Evolutionary conservation across 2,329 filamentous ascomycete species (phyloP).

Genomic region (Neopestalotiopsis clavispora): DNA sequence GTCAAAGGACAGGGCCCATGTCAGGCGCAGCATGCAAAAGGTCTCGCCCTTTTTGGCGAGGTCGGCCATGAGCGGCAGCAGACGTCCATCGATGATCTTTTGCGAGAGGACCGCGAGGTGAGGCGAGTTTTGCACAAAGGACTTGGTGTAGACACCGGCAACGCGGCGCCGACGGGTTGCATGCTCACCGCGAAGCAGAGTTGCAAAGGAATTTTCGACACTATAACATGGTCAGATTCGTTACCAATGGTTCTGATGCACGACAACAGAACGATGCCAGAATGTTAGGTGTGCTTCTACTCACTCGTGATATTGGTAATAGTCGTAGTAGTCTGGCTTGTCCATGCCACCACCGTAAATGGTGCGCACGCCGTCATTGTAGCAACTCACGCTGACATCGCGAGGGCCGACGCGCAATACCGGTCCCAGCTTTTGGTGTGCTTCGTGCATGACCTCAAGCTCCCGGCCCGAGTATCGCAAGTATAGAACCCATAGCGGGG

Average conservation of each 20-base stretch:
- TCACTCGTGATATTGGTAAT: conserved; percentile 17
- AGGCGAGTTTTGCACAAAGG: conserved; percentile 10
- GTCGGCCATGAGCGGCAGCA: background rate
- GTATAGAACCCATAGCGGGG: conserved; percentile 17
- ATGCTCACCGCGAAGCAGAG: background rate
- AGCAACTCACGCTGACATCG: conserved; percentile 19
- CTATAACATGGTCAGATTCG: background rate
- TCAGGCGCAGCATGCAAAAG: conserved; percentile 6
- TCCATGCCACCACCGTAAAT: conserved; percentile 18
- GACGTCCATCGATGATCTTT: conserved; percentile 7
- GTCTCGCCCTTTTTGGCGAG: background rate
- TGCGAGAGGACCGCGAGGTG: background rate
- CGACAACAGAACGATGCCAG: background rate
- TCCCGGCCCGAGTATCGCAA: conserved; percentile 11
- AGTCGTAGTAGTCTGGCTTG: conserved; percentile 16
- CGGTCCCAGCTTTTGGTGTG: conserved; percentile 17
- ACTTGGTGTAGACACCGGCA: conserved; percentile 15
- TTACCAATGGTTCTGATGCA: background rate
- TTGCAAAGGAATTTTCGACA: conserved; percentile 3
- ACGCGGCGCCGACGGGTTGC: background rate
- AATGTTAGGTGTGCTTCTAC: background rate
- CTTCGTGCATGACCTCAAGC: conserved; percentile 1
- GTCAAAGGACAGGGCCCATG: conserved; percentile 14
- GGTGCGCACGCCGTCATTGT: conserved; percentile 18
- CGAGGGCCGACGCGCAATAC: conserved; percentile 15